These are phyloP conservation scores for Aspergillus sp. DNA, from an alignment of 2,329 filamentous ascomycete genomes.

Conservation along the genomic window DNA sequence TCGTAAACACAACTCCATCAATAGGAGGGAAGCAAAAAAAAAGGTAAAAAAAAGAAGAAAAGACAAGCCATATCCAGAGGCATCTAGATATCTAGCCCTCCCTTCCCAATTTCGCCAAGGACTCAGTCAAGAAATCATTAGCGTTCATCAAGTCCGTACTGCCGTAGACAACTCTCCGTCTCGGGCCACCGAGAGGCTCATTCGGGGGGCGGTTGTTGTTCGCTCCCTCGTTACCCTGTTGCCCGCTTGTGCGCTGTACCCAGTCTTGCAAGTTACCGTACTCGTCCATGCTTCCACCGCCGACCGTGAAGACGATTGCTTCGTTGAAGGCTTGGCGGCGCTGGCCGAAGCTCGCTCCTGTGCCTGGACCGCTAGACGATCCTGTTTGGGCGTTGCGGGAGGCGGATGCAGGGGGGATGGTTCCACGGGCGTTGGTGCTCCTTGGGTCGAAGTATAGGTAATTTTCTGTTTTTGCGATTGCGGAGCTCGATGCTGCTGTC, in stretches of 20 bases:
- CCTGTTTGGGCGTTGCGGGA: constrained; percentile 46
- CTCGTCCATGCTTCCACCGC: constrained; percentile 97
- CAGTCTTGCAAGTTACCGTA: constrained; percentile 97
- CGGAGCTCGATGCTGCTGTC: constrained; percentile 80
- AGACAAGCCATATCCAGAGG: not conserved
- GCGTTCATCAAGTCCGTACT: constrained; percentile 75
- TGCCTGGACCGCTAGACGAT: constrained; percentile 57
- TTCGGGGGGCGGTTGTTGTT: constrained; percentile 27
- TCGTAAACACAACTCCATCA: not conserved
- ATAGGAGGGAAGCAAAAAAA: not conserved
- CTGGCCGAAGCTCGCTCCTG: constrained; percentile 84
- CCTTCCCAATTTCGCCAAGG: constrained; percentile 56
- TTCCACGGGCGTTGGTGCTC: constrained; percentile 87
- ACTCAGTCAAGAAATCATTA: constrained; percentile 59
- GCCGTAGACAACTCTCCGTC: constrained; percentile 86
- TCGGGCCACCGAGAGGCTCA: constrained; percentile 52
- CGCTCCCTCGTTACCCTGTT: constrained; percentile 51
- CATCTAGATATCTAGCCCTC: constrained; percentile 45
- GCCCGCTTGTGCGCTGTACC: constrained; percentile 70
- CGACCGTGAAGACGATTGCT: constrained; percentile 90
- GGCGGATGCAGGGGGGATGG: constrained; percentile 76
- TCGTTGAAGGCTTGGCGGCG: constrained; percentile 85
- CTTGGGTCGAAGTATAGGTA: constrained; percentile 97
- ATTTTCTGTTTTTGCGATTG: constrained; percentile 92
- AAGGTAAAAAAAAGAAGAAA: not conserved